phyloP scores from a whole-genome alignment of 441 rosid species.

The Corymbia citriodora region DNA sequence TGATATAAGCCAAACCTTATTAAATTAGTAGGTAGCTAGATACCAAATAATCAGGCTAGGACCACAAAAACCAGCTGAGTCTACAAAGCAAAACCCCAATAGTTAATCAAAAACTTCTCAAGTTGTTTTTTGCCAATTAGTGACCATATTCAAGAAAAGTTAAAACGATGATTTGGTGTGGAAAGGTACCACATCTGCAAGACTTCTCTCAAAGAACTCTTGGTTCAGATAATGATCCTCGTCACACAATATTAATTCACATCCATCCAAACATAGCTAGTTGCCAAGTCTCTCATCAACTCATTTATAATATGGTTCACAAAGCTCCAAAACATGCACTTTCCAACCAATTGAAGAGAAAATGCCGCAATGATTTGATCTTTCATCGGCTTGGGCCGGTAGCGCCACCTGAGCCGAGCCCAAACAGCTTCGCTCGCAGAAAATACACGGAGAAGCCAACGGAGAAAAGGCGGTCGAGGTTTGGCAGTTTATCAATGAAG shows the following conservation, averaged over 20 bases:
- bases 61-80: background rate
- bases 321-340: background rate
- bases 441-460: slow-evolving; percentile 29
- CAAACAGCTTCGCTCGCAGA: slow-evolving; percentile 1
- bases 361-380: background rate
- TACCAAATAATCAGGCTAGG: background rate
- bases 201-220: background rate
- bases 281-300: background rate
- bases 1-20: background rate
- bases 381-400: background rate
- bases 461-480: slow-evolving; percentile 33
- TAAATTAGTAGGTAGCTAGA: background rate
- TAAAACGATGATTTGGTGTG: background rate
- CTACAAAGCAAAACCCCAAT: background rate
- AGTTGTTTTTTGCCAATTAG: background rate
- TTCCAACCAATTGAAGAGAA: background rate
- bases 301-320: background rate
- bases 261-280: background rate
- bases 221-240: background rate
- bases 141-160: background rate
- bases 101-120: background rate
- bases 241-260: background rate
- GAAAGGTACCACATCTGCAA: background rate
- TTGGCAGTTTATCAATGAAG: slow-evolving; percentile 29
- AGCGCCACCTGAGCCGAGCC: background rate